Evolutionary conservation across 208 protist species (phyloP), one percentile per base, ranked within the genome.

Genomic region (Trypanosoma cruzi): DNA sequence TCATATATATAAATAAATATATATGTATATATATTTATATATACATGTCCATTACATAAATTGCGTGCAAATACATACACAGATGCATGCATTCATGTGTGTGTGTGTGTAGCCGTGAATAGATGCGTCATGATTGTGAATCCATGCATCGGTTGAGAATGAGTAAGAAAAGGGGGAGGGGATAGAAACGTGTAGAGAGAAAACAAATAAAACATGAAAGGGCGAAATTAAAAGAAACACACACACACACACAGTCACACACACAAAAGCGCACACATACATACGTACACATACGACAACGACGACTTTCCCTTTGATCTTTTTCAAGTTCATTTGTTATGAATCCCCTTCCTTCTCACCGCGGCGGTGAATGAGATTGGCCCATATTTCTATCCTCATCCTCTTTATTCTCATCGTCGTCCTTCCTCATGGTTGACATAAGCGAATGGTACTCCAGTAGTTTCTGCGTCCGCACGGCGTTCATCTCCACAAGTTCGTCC

Each of bases 381-480:
- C 37, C 29, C n/a, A n/a, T n/a, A n/a, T n/a, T n/a, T n/a, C 7
- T 40, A 29, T 65, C 63, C 2, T 16, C n/a, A 14, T 62, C 54
- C 2, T 44, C 52, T 18, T 2, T 20, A 36, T 42, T 34, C 2
- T 62, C 50, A 13, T 8, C 14, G 5, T 63, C 14, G 2, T 56
- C 54, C 4, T 56, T 61, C 13, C 59, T 49, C 52, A 75, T 68
- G 14, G 64, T 77, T 32, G 72, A 75, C 64, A 93, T 90, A 18
- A 94, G 77, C 60, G 84, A 58, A 40, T 93, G 81, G 64, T 96
- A 96, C 74, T 93, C 86, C 14, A 94, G 42, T 13, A 96, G 73
- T 52, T 90, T 92, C 70, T 88, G 84, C 34, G 83, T 77, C 18
- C 90, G 85, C 36, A 70, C 59, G 31, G 65, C 49, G 64, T 89